These are phyloP conservation scores for Hyphopichia homilentoma DNA, from an alignment of 805 yeast species.

Conservation along the genomic window DNA sequence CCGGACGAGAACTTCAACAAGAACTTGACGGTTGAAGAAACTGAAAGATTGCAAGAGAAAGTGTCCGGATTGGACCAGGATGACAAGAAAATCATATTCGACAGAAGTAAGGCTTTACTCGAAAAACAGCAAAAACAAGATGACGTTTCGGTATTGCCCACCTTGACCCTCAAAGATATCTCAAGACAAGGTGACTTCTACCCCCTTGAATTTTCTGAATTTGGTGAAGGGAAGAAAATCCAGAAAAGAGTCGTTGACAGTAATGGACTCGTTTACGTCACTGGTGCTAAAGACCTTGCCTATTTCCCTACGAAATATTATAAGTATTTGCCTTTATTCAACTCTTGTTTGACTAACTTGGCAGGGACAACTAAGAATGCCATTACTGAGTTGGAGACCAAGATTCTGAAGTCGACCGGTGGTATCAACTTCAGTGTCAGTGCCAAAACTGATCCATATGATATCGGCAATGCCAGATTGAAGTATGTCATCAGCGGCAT, in stretches of 20 bases:
- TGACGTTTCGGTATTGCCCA: conserved; percentile 77
- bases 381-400: conserved; percentile 81
- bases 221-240: conserved; percentile 28
- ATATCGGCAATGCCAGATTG: conserved; percentile 46
- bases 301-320: conserved; percentile 59
- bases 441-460: conserved; percentile 51
- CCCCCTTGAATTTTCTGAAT: conserved; percentile 22
- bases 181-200: conserved; percentile 47
- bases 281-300: conserved; percentile 60
- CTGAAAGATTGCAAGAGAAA: conserved; percentile 42
- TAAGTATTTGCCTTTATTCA: conserved; percentile 71
- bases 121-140: conserved; percentile 65
- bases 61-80: conserved; percentile 43
- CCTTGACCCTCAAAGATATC: conserved; percentile 72
- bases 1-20: conserved; percentile 61
- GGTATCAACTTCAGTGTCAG: conserved; percentile 67
- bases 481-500: conserved; percentile 62
- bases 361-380: conserved; percentile 70
- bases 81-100: conserved; percentile 55
- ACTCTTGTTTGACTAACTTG: conserved; percentile 75
- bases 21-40: conserved; percentile 53
- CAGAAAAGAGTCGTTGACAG: conserved; percentile 60
- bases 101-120: conserved; percentile 57
- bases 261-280: conserved; percentile 76
- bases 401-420: conserved; percentile 79